These are phyloP conservation scores for Forsythia viridissima DNA, from an alignment of 257 asterid genomes.

Conservation along the genomic window DNA sequence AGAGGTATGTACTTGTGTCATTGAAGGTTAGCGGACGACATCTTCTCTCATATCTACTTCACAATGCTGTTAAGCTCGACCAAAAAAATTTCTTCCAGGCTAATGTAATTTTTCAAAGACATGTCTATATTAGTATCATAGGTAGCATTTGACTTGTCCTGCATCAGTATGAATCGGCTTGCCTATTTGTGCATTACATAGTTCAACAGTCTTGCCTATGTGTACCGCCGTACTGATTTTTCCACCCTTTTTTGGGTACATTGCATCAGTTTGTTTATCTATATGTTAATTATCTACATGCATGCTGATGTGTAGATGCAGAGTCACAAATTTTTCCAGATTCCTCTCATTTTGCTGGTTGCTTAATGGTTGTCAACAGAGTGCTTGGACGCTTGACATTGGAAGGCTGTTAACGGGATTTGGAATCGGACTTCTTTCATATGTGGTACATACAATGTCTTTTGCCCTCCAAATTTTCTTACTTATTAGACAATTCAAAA, in stretches of 20 bases:
- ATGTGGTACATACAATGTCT: conserved; percentile 48
- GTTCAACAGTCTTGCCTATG: neutral
- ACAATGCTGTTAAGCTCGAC: neutral
- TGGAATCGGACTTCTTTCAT: conserved; percentile 81
- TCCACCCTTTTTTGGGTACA: neutral
- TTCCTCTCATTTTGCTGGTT: conserved; percentile 8
- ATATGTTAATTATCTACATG: neutral
- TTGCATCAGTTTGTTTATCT: neutral
- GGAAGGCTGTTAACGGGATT: conserved; percentile 79
- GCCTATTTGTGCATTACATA: neutral
- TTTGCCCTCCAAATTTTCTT: neutral
- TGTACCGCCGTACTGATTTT: neutral
- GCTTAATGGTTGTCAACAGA: conserved; percentile 40
- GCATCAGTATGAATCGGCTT: neutral
- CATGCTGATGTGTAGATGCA: neutral
- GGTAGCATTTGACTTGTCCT: neutral
- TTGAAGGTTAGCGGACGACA: neutral
- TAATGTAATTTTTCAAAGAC: neutral
- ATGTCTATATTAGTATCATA: neutral
- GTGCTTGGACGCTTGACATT: conserved; percentile 70
- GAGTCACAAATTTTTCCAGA: neutral
- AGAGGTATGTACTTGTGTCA: neutral
- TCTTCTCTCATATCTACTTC: neutral
- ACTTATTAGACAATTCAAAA: neutral
- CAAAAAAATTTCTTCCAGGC: neutral